Percentiles rank a stretch among this genome's conserved stretches.
Evolutionary conservation across 441 rosid species (phyloP).

Genomic region (Adansonia rubrostipa): DNA sequence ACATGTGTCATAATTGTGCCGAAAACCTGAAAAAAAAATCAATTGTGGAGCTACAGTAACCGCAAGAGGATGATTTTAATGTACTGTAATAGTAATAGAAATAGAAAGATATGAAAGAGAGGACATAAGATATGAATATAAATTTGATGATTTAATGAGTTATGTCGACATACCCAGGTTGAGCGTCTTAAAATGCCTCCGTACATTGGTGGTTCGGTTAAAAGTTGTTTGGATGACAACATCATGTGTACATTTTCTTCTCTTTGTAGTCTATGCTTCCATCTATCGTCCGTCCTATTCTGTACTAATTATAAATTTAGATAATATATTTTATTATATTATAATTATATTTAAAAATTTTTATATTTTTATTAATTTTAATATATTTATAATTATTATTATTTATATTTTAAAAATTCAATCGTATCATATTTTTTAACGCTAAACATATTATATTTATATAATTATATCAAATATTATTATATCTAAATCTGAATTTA

Average conservation of each 20-base stretch:
- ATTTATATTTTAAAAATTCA: too few relatives aligned
- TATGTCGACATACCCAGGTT: conserved; percentile 1
- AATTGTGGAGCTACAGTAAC: too few relatives aligned
- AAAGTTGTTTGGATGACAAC: not conserved
- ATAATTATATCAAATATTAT: too few relatives aligned
- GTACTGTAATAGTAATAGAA: too few relatives aligned
- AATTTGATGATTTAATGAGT: not conserved
- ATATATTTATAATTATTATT: too few relatives aligned
- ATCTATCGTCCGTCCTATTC: not conserved
- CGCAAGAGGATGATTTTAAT: not conserved
- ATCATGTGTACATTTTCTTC: not conserved
- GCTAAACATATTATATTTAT: too few relatives aligned
- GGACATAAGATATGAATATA: not conserved
- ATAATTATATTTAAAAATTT: too few relatives aligned
- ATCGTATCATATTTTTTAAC: too few relatives aligned
- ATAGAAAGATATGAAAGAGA: not conserved
- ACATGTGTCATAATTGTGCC: too few relatives aligned
- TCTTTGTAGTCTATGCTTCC: not conserved
- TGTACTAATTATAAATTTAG: not conserved
- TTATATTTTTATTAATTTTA: too few relatives aligned
- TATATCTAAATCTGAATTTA: not conserved
- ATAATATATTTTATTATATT: too few relatives aligned
- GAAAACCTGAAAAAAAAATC: not conserved
- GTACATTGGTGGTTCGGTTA: not conserved
- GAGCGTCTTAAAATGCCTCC: not conserved